phyloP scores from a whole-genome alignment of 805 yeast species.

The Pichia pseudocactophila region DNA sequence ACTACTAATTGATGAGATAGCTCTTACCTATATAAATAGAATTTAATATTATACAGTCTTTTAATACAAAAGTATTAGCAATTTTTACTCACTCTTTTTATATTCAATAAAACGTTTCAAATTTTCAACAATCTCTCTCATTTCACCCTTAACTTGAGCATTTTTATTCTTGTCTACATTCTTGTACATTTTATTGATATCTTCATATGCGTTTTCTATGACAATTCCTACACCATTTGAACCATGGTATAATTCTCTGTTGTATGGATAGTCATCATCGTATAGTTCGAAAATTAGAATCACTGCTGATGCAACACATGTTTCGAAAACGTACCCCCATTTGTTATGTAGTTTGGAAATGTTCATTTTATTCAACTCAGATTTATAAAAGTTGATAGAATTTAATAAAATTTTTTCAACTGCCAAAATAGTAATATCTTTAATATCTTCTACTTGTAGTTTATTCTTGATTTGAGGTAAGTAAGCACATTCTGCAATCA shows the following conservation, averaged over 20 bases:
- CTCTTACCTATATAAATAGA: too few relatives aligned
- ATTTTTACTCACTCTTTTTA: slow-evolving; percentile 47
- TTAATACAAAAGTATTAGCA: too few relatives aligned
- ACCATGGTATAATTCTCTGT: slow-evolving; percentile 54
- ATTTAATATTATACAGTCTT: too few relatives aligned
- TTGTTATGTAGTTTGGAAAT: slow-evolving; percentile 20
- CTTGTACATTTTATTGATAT: slow-evolving; percentile 46
- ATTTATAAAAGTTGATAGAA: slow-evolving; percentile 12
- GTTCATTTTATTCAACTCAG: slow-evolving; percentile 2
- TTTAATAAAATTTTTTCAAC: slow-evolving; percentile 19
- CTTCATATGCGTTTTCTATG: slow-evolving; percentile 36
- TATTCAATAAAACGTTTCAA: slow-evolving; percentile 71
- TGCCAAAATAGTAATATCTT: slow-evolving; percentile 9
- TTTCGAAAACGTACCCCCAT: slow-evolving; percentile 20
- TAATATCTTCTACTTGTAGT: neutral
- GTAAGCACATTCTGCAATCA: neutral
- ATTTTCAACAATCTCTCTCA: slow-evolving; percentile 59
- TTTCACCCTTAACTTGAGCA: slow-evolving; percentile 47
- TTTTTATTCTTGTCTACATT: slow-evolving; percentile 58
- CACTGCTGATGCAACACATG: slow-evolving; percentile 43
- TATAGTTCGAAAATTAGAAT: slow-evolving; percentile 70
- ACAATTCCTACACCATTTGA: slow-evolving; percentile 33
- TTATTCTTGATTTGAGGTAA: neutral
- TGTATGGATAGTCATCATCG: slow-evolving; percentile 69
- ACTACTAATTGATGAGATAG: too few relatives aligned